Evolutionary conservation across 2,329 filamentous ascomycete species (phyloP), one percentile per base, ranked within the genome.

Genomic region (Curvularia eragrostidis): DNA sequence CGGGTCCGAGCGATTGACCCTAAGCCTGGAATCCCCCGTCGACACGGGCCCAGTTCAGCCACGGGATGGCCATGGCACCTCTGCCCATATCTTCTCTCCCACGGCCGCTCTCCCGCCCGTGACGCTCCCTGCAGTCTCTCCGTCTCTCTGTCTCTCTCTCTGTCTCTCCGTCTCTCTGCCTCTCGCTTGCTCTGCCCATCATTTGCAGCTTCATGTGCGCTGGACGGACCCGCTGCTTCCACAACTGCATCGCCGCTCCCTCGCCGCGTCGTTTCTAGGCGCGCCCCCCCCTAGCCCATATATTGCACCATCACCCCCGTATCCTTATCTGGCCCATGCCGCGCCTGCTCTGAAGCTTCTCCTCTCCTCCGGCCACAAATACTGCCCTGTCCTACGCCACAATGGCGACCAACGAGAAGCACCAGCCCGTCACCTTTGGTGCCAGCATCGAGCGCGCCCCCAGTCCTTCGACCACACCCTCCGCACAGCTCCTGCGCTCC

Each of bases 401-500:
- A 66, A 74, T 73, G 70, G 65, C 70, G 46, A 62, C 70, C 63
- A 65, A 65, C 57, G 67, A 72, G 58, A 69, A 68, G 59, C 64
- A 72, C 52, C 62, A 62, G 62, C 70, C 74, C 57, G 59, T 74
- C 62, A 80, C 78, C 48, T 81, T 82, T 62, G 80, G 79, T 43
- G 79, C 77, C 54, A 73, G 73, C 48, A 74, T 81, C 60, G 74
- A 79, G 52, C 67, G 50, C 21, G 71, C 58, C 48, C 56, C 56
- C 12, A 63, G 64, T 64, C 64, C 64, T 53, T 52, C 39, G 6
- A 42, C 49, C 61, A n/a, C n/a, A n/a, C 46, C 54, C 9, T 28
- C 47, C n/a, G 60, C 58, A 32, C 58, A 63, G 41, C 54, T 59
- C 9, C 71, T 74, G 36, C 72, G 72, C 52, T 69, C 70, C 4